Percentiles rank a stretch among this genome's conserved stretches.
phyloP scores from a whole-genome alignment of 2,329 filamentous ascomycete species.

The Fusarium brevicatenulatum region DNA sequence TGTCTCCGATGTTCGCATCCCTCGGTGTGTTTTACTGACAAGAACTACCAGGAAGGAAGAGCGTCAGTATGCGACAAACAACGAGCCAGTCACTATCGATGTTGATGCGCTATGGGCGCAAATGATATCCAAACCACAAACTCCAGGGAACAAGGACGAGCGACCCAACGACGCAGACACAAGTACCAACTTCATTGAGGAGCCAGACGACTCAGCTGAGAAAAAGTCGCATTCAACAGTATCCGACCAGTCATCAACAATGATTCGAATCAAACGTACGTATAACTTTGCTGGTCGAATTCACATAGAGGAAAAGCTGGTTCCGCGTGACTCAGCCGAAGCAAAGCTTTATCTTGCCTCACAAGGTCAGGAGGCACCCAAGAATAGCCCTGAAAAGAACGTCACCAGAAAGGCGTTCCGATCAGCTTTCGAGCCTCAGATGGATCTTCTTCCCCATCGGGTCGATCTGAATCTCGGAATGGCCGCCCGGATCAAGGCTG shows the following conservation, averaged over 20 bases:
- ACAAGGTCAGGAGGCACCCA: constrained; percentile 46
- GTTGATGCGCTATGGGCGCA: constrained; percentile 77
- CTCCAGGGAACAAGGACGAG: constrained; percentile 6
- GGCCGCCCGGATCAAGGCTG: constrained; percentile 58
- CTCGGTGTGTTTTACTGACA: constrained; percentile 18
- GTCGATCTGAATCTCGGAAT: constrained; percentile 69
- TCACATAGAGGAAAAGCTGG: constrained; percentile 76
- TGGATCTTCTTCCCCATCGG: constrained; percentile 57
- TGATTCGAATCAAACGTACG: constrained; percentile 74
- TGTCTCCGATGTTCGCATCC: constrained; percentile 34
- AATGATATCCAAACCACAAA: constrained; percentile 62
- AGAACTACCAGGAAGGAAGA: constrained; percentile 62
- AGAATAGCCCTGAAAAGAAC: constrained; percentile 52
- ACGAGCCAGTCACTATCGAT: constrained; percentile 73
- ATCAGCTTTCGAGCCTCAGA: constrained; percentile 70
- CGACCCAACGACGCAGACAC: constrained; percentile 11
- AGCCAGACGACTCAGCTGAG: constrained; percentile 20
- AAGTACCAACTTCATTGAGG: neutral
- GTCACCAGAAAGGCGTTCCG: constrained; percentile 67
- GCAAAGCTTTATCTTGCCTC: constrained; percentile 71
- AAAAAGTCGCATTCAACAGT: neutral
- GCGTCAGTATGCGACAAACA: constrained; percentile 60
- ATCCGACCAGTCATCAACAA: constrained; percentile 48
- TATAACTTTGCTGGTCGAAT: constrained; percentile 81
- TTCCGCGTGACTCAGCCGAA: constrained; percentile 72